Base-by-base conservation (phyloP, 2,329 filamentous ascomycete genomes). In the Penicillium digitatum region DNA sequence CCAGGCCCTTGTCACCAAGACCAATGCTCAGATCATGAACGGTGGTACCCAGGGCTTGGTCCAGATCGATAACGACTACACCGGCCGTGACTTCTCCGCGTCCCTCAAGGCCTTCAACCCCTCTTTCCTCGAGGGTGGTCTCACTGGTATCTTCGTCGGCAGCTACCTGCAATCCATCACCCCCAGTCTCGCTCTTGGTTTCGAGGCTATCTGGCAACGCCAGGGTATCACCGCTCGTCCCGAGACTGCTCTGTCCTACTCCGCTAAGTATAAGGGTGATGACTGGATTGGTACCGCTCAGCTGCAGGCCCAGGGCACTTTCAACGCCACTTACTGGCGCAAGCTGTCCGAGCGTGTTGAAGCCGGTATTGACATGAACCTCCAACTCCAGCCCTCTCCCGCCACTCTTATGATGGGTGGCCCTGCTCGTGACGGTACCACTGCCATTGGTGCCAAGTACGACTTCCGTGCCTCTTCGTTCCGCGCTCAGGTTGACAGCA, bases 381-480 rank as follows among this genome's bases (percentile, higher is more conserved):
- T 99, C 56, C 88, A 92, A 62, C 87, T 96, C 64, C 85, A 82
- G 27, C 81, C 85, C 31, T 80, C 85, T 31, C 81, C 83, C 52
- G 77, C 79, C 49, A 84, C 83, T 49, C 83, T 84, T 60, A 78
- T 89, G 76, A 91, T 94, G 85, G 90, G 90, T 57, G 85, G 85
- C 44, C 73, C 87, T 51, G 84, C 87, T 74, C 93, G 91, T 76
- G 92, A 99, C 75, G 94, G 94, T 53, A 83, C 90, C 58, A 92
- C 95, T 51, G 90, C 92, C 52, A 83, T 97, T 67, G 94, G 93
- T 69, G 90, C 91, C 72, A 99, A 99, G 79, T 99, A 99, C 78
- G 93, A 96, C 74, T 99, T 99, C 85, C 85, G 90, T 71, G 89
- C 91, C 78, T 94, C 90, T 52, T 94, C 90, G 48, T 96, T 96